Conservation (phyloP, 352 stramenopile species). For the Phytophthora citrophthora region DNA sequence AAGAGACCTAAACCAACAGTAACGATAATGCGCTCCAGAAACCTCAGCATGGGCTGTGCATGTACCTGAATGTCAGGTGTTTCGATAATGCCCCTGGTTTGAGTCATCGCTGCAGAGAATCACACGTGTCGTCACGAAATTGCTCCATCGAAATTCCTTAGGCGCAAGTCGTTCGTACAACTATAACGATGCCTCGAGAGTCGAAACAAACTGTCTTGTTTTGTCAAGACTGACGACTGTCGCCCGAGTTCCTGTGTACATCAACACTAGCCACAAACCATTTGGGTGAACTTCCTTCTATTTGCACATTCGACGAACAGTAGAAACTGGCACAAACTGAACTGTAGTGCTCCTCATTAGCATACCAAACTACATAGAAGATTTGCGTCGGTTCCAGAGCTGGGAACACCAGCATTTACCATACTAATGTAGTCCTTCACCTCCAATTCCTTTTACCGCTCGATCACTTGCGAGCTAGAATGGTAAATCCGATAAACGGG, state of each 20-base stretch:
- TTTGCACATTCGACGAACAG: conserved; percentile 1
- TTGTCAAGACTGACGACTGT: conserved; percentile 20
- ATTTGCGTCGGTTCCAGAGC: neutral
- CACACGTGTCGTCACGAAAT: neutral
- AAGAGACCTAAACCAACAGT: neutral
- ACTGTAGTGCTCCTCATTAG: conserved; percentile 5
- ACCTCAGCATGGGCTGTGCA: conserved; percentile 2
- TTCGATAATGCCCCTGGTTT: neutral
- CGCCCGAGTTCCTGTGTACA: neutral
- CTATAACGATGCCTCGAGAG: neutral
- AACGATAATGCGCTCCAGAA: neutral
- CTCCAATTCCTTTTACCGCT: too few species aligned
- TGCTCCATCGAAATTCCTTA: neutral
- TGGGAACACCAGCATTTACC: too few species aligned
- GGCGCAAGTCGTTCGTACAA: neutral
- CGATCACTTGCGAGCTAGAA: conserved; percentile 38
- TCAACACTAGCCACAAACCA: neutral
- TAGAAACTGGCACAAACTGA: conserved; percentile 15
- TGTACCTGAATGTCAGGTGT: conserved; percentile 7
- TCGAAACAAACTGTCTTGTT: neutral
- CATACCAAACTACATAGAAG: conserved; percentile 13
- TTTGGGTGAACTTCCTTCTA: neutral
- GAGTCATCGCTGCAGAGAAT: neutral
- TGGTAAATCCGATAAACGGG: conserved; percentile 29
- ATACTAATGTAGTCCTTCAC: too few species aligned